Base-by-base conservation (phyloP, 2,329 filamentous ascomycete species). In the Claviceps pusilla region DNA sequence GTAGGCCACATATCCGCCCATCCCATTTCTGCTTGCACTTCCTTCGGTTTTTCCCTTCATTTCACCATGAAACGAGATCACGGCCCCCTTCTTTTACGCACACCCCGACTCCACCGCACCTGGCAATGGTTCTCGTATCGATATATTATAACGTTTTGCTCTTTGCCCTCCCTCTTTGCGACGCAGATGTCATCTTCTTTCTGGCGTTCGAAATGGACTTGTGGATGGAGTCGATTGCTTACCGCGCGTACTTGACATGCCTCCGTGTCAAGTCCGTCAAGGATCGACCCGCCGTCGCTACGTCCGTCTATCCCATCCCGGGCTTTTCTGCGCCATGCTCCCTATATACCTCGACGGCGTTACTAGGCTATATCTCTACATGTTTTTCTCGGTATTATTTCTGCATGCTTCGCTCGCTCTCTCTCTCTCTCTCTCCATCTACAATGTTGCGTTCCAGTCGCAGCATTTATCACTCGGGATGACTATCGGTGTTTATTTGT, bases 1-100 rank as follows among this genome's bases (percentile, higher is more conserved):
- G 55, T 76, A 61, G 69, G 37, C 37, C 9, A 31, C 48, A 16
- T 19, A 19, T 19, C 12, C 9, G n/a, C 14, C 29, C 33, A 16
- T 2, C 12, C 10, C 28, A 24, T 31, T 4, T 24, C 39, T 31
- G 10, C 7, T 39, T 14, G 37, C 11, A n/a, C 24, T 46, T 28
- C 48, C 11, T 37, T 19, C 19, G 19, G 19, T 19, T 19, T 19
- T 19, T 19, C 19, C 19, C n/a, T 10, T 10, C 4, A 12, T 9
- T 12, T 10, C 14, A 48, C 35, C 24, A 42, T 45, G 42, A 46
- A 37, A 54, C 50, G 43, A 41, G 24, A 39, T 48, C 43, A 39
- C 49, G 12, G 19, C 5, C 19, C 33, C n/a, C 31, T 41, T 31
- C 29, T 42, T 54, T 19, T 31, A 37, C 16, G 29, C 12, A 41